These are phyloP conservation scores for Thelonectria olida DNA, from an alignment of 2,329 filamentous ascomycete genomes.

Conservation along the genomic window DNA sequence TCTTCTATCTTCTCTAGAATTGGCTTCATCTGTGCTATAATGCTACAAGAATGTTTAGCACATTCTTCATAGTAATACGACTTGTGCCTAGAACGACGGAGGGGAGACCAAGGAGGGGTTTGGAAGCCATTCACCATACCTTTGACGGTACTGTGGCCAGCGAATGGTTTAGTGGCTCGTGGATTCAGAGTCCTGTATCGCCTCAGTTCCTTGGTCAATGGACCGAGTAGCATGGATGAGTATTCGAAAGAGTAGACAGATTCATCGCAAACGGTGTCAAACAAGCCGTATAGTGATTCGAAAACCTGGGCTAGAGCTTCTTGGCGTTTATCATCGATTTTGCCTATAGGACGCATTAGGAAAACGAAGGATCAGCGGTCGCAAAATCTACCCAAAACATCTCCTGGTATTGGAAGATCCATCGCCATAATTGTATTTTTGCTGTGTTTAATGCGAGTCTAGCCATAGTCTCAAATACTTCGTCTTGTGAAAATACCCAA, in stretches of 20 bases:
- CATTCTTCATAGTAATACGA: too few species aligned
- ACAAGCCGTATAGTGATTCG: not conserved
- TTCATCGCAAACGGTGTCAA: not conserved
- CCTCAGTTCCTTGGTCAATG: conserved; percentile 21
- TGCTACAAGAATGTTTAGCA: too few species aligned
- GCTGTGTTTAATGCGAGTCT: conserved; percentile 16
- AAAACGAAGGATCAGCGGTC: too few species aligned
- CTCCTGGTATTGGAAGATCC: conserved; percentile 5
- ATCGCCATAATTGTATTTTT: not conserved
- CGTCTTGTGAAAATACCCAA: conserved; percentile 19
- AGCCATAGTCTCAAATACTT: conserved; percentile 9
- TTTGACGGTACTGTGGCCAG: not conserved
- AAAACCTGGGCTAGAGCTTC: not conserved
- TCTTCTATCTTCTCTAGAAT: too few species aligned
- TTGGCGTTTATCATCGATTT: conserved; percentile 7
- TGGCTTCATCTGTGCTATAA: too few species aligned
- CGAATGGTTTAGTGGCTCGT: not conserved
- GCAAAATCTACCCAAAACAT: conserved; percentile 6
- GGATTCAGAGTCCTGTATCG: not conserved
- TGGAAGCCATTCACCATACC: not conserved
- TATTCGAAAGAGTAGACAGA: conserved; percentile 24
- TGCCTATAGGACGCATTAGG: not conserved
- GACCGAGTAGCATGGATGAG: conserved; percentile 28
- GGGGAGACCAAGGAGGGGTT: too few species aligned
- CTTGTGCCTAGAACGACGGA: too few species aligned